These are phyloP conservation scores for Cadophora sp. DNA, from an alignment of 2,329 filamentous ascomycete species.

Conservation along the genomic window DNA sequence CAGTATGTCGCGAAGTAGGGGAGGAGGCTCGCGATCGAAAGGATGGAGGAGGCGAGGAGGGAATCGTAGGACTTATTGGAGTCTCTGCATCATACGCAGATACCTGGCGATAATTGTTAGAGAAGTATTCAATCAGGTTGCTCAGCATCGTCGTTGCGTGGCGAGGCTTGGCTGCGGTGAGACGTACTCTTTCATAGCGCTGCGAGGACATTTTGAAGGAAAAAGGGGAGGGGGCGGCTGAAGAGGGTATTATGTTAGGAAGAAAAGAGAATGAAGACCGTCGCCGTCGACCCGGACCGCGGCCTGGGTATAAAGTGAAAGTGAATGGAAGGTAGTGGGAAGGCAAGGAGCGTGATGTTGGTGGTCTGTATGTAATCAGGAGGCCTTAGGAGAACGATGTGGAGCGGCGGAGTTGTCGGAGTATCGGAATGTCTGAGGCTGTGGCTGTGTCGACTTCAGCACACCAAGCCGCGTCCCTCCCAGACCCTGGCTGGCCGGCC, in stretches of 20 bases:
- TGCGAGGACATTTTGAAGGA: conserved; percentile 42
- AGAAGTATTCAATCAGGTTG: conserved; percentile 17
- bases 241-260: conserved; percentile 14
- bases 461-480: no score
- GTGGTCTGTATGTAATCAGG: conserved; percentile 2
- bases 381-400: no score
- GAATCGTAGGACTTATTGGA: conserved; percentile 44
- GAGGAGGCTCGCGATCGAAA: conserved; percentile 88
- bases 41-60: conserved; percentile 73
- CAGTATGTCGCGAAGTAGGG: conserved; percentile 54
- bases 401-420: no score
- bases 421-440: no score
- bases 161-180: conserved; percentile 28
- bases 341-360: conserved; percentile 13
- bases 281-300: conserved; percentile 26
- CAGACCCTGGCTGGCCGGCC: no score
- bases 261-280: conserved; percentile 36
- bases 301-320: conserved; percentile 31
- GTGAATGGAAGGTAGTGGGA: conserved; percentile 27
- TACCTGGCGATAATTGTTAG: conserved; percentile 51
- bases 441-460: no score
- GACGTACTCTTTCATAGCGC: conserved; percentile 63
- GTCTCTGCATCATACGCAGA: conserved; percentile 63
- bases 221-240: no score
- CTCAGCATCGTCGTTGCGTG: conserved; percentile 29